These are phyloP conservation scores for Annulohypoxylon bovei DNA, from an alignment of 495 filamentous ascomycete genomes.

Conservation along the genomic window DNA sequence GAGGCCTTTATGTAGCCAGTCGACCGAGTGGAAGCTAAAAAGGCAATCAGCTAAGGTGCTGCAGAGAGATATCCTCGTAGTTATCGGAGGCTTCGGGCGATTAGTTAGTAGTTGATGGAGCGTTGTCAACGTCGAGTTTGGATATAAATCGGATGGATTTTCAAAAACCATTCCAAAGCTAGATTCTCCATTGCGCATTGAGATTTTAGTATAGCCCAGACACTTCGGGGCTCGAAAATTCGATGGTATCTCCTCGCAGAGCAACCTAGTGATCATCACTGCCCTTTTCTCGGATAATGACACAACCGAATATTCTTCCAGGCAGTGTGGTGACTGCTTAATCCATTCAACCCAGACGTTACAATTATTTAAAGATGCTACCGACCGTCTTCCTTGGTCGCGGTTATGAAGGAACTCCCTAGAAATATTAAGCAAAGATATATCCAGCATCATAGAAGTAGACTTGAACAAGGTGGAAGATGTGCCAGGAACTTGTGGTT, in stretches of 20 bases:
- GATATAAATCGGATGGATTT: background rate
- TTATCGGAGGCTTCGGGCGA: background rate
- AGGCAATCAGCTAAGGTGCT: background rate
- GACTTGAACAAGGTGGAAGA: background rate
- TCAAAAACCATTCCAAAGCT: constrained; percentile 2
- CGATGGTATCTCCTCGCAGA: background rate
- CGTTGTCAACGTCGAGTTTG: background rate
- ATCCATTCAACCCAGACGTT: constrained; percentile 19
- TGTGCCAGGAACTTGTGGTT: background rate
- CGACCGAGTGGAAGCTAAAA: constrained; percentile 59
- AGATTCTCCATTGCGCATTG: background rate
- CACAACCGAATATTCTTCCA: background rate
- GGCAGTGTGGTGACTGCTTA: background rate
- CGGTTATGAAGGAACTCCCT: background rate
- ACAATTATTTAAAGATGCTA: background rate
- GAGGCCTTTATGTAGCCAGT: constrained; percentile 69
- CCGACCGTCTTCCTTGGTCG: background rate
- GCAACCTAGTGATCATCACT: background rate
- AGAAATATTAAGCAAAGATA: background rate
- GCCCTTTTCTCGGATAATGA: background rate
- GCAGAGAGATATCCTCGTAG: background rate
- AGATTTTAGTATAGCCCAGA: constrained; percentile 4
- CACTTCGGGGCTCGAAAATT: background rate
- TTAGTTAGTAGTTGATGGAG: background rate
- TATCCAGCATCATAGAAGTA: background rate